Evolutionary conservation across 176 grass and related monocot genomes (phyloP).

Genomic region (Eragrostis nindensis): DNA sequence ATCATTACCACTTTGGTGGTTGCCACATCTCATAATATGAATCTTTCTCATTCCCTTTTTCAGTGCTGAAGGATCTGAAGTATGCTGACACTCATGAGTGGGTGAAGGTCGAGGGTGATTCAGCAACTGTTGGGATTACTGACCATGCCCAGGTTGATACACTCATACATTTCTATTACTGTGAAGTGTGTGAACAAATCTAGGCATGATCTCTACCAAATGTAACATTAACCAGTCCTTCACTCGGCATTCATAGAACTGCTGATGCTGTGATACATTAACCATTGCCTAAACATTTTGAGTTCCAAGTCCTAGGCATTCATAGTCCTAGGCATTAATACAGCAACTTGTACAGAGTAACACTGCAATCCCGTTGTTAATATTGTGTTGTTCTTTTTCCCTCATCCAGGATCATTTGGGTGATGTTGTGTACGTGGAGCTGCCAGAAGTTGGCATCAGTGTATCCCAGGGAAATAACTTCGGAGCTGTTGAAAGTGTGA

Average conservation of each 20-base stretch:
- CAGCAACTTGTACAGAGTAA: too few species aligned
- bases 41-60: slow-evolving; percentile 21
- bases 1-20: not conserved
- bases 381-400: slow-evolving; percentile 9
- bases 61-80: slow-evolving; percentile 91
- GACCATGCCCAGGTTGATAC: slow-evolving; percentile 93
- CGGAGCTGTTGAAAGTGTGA: slow-evolving; percentile 96
- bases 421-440: slow-evolving; percentile 94
- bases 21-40: not conserved
- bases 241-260: not conserved
- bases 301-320: too few species aligned
- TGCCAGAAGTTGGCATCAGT: slow-evolving; percentile 76
- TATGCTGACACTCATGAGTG: slow-evolving; percentile 95
- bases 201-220: not conserved
- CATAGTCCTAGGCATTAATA: too few species aligned
- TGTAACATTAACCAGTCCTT: not conserved
- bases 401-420: slow-evolving; percentile 83
- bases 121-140: slow-evolving; percentile 87
- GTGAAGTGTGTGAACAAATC: not conserved
- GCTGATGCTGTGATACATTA: not conserved
- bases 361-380: slow-evolving; percentile 3
- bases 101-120: slow-evolving; percentile 84
- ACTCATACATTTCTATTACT: not conserved
- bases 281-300: not conserved
- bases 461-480: slow-evolving; percentile 76